Evolutionary conservation across 495 filamentous ascomycete genomes (phyloP).

Genomic region (Poronia punctata): DNA sequence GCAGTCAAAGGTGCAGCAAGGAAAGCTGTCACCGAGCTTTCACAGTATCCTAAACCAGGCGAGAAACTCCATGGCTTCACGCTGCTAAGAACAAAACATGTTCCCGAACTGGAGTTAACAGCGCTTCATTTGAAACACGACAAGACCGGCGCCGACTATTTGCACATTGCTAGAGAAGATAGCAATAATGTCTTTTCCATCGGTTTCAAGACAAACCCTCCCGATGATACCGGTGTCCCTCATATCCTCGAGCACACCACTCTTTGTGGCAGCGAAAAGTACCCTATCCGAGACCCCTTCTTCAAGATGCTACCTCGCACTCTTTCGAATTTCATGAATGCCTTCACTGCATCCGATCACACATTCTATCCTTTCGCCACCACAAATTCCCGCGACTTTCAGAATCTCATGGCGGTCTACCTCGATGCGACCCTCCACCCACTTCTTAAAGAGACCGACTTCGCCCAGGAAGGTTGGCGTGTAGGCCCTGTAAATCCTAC

Average conservation of each 20-base stretch:
- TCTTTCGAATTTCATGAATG: slow-evolving; percentile 98
- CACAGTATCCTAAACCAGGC: slow-evolving; percentile 66
- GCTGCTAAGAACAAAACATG: slow-evolving; percentile 75
- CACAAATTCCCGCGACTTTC: slow-evolving; percentile 92
- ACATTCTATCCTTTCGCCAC: slow-evolving; percentile 98
- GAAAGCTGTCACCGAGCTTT: slow-evolving; percentile 64
- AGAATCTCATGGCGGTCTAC: slow-evolving; percentile 93
- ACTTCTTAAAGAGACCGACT: slow-evolving; percentile 81
- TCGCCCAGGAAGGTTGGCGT: slow-evolving; percentile 93
- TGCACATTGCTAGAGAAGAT: slow-evolving; percentile 90
- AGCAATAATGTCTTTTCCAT: slow-evolving; percentile 99
- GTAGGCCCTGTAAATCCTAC: slow-evolving; percentile 84
- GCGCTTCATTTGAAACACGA: slow-evolving; percentile 85
- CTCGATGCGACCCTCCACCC: slow-evolving; percentile 90
- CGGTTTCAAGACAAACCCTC: slow-evolving; percentile 97
- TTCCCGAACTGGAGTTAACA: slow-evolving; percentile 88
- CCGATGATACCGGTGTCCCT: slow-evolving; percentile 90
- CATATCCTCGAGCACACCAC: slow-evolving; percentile 98
- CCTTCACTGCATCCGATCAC: slow-evolving; percentile 91
- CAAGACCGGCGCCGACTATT: slow-evolving; percentile 89
- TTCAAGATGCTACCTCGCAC: slow-evolving; percentile 99
- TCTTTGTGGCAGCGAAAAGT: slow-evolving; percentile 95
- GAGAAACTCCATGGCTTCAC: slow-evolving; percentile 91
- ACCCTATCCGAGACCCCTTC: slow-evolving; percentile 94
- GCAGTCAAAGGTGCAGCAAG: slow-evolving; percentile 43